Conservation (phyloP, 192 early-diverging fungal species). For the Dissophora globulifera region DNA sequence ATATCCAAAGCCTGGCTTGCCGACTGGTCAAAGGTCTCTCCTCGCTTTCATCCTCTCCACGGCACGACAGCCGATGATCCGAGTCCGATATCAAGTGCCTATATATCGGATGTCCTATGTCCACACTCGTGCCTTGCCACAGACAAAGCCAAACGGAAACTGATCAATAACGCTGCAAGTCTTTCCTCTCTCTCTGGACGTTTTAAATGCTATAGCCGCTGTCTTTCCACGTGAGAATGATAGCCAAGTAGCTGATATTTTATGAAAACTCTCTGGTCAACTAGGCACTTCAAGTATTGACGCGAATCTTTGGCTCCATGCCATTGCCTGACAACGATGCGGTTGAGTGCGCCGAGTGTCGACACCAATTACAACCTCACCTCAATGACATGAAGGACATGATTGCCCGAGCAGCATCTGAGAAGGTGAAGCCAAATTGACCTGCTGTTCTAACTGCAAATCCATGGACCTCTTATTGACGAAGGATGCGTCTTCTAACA, state of each 20-base stretch:
- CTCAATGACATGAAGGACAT: constrained; percentile 3
- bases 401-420: constrained; percentile 11
- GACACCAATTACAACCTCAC: not conserved
- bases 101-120: constrained; percentile 22
- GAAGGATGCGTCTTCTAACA: no score
- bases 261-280: not conserved
- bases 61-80: constrained; percentile 13
- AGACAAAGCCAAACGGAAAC: constrained; percentile 15
- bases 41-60: constrained; percentile 9
- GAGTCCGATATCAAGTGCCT: constrained; percentile 15
- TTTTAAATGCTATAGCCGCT: no score
- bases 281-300: constrained; percentile 2
- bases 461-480: no score
- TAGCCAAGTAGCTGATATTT: not conserved
- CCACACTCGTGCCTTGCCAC: constrained; percentile 10
- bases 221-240: no score
- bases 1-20: constrained; percentile 36
- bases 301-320: constrained; percentile 15
- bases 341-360: constrained; percentile 17
- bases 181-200: no score
- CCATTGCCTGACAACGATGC: constrained; percentile 3
- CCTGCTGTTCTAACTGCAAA: no score
- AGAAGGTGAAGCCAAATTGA: no score
- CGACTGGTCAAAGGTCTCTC: constrained; percentile 26
- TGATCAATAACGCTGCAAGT: constrained; percentile 23